Conservation (phyloP, 331 rosid species). For the Rhamnella rubrinervis region DNA sequence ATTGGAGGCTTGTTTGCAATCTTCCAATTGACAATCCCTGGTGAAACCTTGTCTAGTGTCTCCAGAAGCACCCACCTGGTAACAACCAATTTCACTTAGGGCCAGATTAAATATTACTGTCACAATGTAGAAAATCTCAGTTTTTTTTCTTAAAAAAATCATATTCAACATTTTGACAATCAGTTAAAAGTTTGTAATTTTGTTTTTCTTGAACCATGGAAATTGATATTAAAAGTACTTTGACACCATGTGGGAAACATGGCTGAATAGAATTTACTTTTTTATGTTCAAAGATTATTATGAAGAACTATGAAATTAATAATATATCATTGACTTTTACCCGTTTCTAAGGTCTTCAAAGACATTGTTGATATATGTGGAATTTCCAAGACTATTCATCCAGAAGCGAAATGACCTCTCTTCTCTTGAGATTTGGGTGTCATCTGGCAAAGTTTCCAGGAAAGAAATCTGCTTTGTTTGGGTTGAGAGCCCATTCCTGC, state of each 20-base stretch:
- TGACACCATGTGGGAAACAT: not conserved
- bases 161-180: not conserved
- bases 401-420: conserved; percentile 96
- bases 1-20: conserved; percentile 92
- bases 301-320: not conserved
- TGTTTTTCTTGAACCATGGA: not conserved
- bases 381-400: conserved; percentile 87
- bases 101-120: not conserved
- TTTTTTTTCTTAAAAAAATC: no score
- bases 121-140: not conserved
- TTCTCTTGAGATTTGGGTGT: conserved; percentile 83
- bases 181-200: not conserved
- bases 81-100: conserved; percentile 17
- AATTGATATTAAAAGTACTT: not conserved
- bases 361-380: conserved; percentile 83
- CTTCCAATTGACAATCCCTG: conserved; percentile 94
- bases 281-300: conserved; percentile 1
- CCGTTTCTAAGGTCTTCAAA: conserved; percentile 97
- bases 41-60: conserved; percentile 85
- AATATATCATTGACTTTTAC: conserved; percentile 30
- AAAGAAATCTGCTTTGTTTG: conserved; percentile 76
- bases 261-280: not conserved
- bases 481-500: conserved; percentile 90
- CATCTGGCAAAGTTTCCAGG: conserved; percentile 79
- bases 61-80: conserved; percentile 89